Base-by-base conservation (phyloP, 164 flowering plant genomes). In the Litsea cubeba region DNA sequence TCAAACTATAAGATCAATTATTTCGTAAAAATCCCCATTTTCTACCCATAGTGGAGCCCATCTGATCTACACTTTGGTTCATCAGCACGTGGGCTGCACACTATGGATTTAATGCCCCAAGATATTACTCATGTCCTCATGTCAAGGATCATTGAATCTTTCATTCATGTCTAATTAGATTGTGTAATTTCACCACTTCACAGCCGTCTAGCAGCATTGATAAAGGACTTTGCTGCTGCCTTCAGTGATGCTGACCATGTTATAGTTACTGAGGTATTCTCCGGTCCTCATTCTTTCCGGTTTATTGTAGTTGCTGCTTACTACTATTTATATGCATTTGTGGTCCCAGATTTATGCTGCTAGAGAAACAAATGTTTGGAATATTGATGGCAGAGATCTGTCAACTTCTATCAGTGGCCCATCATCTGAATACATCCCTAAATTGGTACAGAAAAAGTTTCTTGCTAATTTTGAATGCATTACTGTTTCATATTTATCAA, bases 201-300 rank as follows among this genome's bases (percentile, higher is more conserved):
- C 82, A 86, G 87, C 75, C 87, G 87, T 28, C 76, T 85, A 26
- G 85, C 81, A 75, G 84, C 85, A 69, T 66, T 87, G 68, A 75
- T 78, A 78, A 81, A 81, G 70, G 85, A 80, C 22, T 85, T 87
- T 80, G 83, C 83, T 15, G 67, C 65, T 74, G 86, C 85, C 75
- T 73, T 87, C 26, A 35, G 74, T 72, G 74, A 78, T 71, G 85
- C 87, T 67, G 84, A 87, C 73, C 76, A 81, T 72, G 87, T 87
- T 24, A 50, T 85, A 22, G 66, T 85, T 67, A 80, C 87, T 30
- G 81, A 72, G 80, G 87, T 84, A 72, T 46, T 40, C 40, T n/a
- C 26, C 10, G 25, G 10, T 58, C 68, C 30, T 68, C 40, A 23
- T 11, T 25, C 32, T 58, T 60, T 67, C 64, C 50, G n/a, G 46